Evolutionary conservation across 352 stramenopile genomes (phyloP), one percentile per base, ranked within the genome.

Genomic region (Blastocystis sp.): DNA sequence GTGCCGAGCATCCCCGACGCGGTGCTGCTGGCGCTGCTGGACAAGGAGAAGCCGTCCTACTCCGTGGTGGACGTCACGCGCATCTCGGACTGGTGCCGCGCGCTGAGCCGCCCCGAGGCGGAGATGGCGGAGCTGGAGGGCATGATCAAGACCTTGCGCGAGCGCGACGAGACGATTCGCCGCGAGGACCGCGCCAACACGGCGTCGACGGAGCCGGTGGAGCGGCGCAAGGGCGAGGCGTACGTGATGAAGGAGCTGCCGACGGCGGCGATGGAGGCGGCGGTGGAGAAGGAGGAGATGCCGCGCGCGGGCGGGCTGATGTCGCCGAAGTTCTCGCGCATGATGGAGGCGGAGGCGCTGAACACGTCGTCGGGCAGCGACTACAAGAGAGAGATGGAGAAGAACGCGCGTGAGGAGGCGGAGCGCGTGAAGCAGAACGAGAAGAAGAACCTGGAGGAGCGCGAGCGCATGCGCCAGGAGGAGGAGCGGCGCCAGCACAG

Each of bases 1-100:
- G 65, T 76, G 43, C 65, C 65, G 9, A 76, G 65, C 43, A 76
- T 76, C 52, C 65, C 65, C 65, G 65, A 76, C 43, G n/a, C 34
- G 14, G 24, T 76, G 11, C 65, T 76, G 14, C 65, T 76, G 9
- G 11, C 34, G 9, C 65, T 76, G 10, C 43, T 76, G 24, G 65
- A 76, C 14, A 76, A 76, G 38, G 65, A 76, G 24, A 76, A 76
- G 38, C 65, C 65, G 0, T 21, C 65, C 34, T 76, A 54, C n/a
- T 76, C 65, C 14, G 65, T 76, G 9, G 65, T 76, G 24, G 65
- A 76, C n/a, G 65, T 76, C 21, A 54, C 65, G 9, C 65, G 65
- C 43, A 24, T 54, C 17, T 14, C 52, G 9, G 65, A 76, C n/a
- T 76, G n/a, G 24, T 76, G 65, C 34, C n/a, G 38, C 21, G 10